Base-by-base conservation (phyloP, 768 basidiomycete species). In the Boletus eberwhitei region DNA sequence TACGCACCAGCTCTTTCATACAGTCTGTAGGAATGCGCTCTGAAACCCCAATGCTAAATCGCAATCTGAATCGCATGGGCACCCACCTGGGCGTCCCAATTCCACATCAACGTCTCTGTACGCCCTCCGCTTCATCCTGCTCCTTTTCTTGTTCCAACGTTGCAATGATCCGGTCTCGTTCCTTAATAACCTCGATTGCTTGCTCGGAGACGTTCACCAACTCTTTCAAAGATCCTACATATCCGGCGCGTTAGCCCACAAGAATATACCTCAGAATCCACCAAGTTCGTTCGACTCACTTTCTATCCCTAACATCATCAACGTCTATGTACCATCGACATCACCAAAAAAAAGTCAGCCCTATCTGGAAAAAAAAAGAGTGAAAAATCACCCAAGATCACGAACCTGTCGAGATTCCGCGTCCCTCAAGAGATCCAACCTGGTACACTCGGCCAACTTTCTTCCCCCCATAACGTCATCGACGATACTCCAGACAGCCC, bases 301-400 rank as follows among this genome's bases (percentile, higher is more conserved):
- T 63, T 81, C 79, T 19, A 81, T 69, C 36, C 73, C 76, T 17
- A 81, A 63, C 62, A 74, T 65, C 59, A 79, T 68, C 22, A 80
- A 48, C 2, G 71, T 73, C 79, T 80, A 43, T 9, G 38, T 8
- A 3, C 19, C 24, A 34, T 17, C 36, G 21, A 39, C 8, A 22
- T 26, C n/a, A 12, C 29, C 24, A 34, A 24, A 9, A 9, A 31
- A 31, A 29, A 2, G 36, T 58, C 35, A 50, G 41, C 4, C 3
- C 22, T 8, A 19, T 32, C 8, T 9, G 0, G 29, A 8, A 21
- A 17, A 29, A 14, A 38, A 39, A n/a, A n/a, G n/a, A 24, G n/a
- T 17, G 22, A 0, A 3, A 44, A 8, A 21, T 32, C 5, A 14
- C 17, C 13, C 1, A 24, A 16, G 19, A 17, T 13, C 0, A 65